A percentile compares a stretch with the other conserved stretches of the same genome.
Conservation (phyloP, 176 grass and related monocot species). For the Canna indica region DNA sequence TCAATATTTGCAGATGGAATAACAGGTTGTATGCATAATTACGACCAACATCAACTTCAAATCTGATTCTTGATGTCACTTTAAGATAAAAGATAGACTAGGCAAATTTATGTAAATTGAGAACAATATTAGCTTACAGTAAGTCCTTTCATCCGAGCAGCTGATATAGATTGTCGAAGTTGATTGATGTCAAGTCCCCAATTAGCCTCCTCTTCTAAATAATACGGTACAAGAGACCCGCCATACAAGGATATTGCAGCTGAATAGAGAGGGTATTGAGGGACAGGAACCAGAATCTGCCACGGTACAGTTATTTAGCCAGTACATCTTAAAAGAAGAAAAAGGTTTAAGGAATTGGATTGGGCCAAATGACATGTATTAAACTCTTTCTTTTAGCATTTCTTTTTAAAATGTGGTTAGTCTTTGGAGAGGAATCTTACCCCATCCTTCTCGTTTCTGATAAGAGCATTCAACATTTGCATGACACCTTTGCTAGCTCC, state of each 20-base stretch:
- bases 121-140: constrained; percentile 47
- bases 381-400: background rate
- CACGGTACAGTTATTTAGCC: constrained; percentile 6
- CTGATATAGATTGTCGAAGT: constrained; percentile 42
- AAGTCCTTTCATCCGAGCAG: constrained; percentile 72
- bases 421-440: constrained; percentile 26
- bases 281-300: constrained; percentile 97
- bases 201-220: constrained; percentile 92
- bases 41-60: background rate
- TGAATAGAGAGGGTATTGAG: constrained; percentile 97
- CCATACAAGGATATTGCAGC: constrained; percentile 78
- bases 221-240: constrained; percentile 89
- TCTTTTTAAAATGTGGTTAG: background rate
- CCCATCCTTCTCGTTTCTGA: constrained; percentile 81
- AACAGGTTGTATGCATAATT: background rate
- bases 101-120: background rate
- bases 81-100: too few species aligned
- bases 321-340: background rate
- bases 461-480: constrained; percentile 79
- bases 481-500: constrained; percentile 97
- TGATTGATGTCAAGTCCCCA: constrained; percentile 73
- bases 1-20: background rate
- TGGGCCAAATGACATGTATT: background rate
- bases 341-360: background rate
- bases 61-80: too few species aligned